Base-by-base conservation (phyloP, 495 filamentous ascomycete species). In the Neurospora sp. region DNA sequence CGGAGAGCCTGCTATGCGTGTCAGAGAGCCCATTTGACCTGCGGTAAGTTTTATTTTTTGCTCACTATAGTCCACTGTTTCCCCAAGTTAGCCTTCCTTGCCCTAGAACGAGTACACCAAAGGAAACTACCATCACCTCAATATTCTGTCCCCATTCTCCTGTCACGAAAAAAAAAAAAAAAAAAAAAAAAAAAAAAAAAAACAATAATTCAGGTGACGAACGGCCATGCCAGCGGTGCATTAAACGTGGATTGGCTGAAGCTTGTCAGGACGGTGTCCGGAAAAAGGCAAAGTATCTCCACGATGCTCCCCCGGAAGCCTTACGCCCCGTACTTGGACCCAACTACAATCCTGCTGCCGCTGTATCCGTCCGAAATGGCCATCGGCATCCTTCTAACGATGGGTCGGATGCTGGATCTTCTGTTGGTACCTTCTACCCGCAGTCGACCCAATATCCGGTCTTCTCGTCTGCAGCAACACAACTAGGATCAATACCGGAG, bases 231-330 rank as follows among this genome's bases (percentile, higher is more conserved):
- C 88, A 93, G 77, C 88, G 96, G 78, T 99, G 96, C 82, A 93
- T 97, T 74, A 97, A 97, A 81, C 91, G 95, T 68, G 92, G 93
- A 22, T 87, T 98, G 65, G 92, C 93, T 74, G 93, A 97, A 80
- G 87, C 87, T 45, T 99, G 96, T 80, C 93, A 97, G 78, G 96
- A 99, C 78, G 96, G 96, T 53, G 93, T 97, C 45, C 91, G 96
- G 73, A 98, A 99, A 82, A 99, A 98, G 86, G 96, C 96, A 74
- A 99, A 99, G 81, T 99, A 99, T 83, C 91, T 99, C 68, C 94
- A 97, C 82, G 96, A 98, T 84, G 94, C 95, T 37, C 93, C 94
- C 44, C 88, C 92, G 71, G 94, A 96, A 73, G 85, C 86, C 12
- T 74, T 89, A 39, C 79, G 87, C 61, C 86, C 86, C 3, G 87